Evolutionary conservation across 2,329 filamentous ascomycete species (phyloP).

Genomic region (Pseudocercospora macadamiae): DNA sequence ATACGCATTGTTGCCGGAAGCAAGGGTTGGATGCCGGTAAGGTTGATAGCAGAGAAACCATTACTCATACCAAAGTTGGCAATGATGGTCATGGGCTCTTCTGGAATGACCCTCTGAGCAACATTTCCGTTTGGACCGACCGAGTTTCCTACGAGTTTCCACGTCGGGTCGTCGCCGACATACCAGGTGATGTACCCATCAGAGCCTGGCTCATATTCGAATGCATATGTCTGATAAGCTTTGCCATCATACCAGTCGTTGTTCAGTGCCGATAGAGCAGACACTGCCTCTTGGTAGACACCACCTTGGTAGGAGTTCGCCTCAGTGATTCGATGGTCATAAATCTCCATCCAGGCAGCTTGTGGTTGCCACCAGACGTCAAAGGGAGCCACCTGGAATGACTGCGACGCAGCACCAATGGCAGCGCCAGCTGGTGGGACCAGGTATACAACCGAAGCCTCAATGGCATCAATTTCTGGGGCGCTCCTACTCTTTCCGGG

Average conservation of each 20-base stretch:
- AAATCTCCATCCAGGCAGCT: slow-evolving; percentile 65
- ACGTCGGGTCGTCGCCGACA: slow-evolving; percentile 66
- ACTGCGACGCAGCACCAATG: slow-evolving; percentile 65
- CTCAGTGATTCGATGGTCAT: slow-evolving; percentile 59
- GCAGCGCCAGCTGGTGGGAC: slow-evolving; percentile 50
- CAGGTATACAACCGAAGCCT: slow-evolving; percentile 64
- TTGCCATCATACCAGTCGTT: slow-evolving; percentile 69
- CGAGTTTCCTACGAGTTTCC: slow-evolving; percentile 63
- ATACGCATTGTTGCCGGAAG: slow-evolving; percentile 68
- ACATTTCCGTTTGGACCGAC: slow-evolving; percentile 71
- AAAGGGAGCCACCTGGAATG: slow-evolving; percentile 69
- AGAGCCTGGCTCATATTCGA: slow-evolving; percentile 64
- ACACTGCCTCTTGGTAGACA: slow-evolving; percentile 65
- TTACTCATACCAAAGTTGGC: slow-evolving; percentile 72
- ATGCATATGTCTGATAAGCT: slow-evolving; percentile 64
- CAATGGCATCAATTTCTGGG: slow-evolving; percentile 72
- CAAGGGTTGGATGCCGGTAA: slow-evolving; percentile 56
- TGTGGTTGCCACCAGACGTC: slow-evolving; percentile 69
- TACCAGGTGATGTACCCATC: slow-evolving; percentile 69
- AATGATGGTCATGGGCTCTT: slow-evolving; percentile 69
- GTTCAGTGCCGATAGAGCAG: slow-evolving; percentile 63
- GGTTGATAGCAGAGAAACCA: slow-evolving; percentile 65
- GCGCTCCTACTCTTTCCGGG: slow-evolving; percentile 67
- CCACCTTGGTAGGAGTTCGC: slow-evolving; percentile 66
- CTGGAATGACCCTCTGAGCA: slow-evolving; percentile 65